Percentiles rank a stretch among this genome's conserved stretches.
Conservation (phyloP, 305 asterid species). For the Ajuga reptans region DNA sequence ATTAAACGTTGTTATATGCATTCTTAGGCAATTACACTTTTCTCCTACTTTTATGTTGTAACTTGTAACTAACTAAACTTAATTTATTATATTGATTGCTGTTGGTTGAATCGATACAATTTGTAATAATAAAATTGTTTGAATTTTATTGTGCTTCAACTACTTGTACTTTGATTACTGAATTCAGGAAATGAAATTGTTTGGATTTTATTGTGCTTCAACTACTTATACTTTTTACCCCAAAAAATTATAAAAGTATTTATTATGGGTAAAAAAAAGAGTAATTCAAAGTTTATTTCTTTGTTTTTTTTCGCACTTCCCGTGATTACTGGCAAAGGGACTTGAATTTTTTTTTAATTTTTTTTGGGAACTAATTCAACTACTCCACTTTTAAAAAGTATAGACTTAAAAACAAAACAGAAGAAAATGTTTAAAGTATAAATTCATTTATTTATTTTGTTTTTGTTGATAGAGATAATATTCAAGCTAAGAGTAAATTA, state of each 20-base stretch:
- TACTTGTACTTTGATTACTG: neutral
- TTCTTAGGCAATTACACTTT: too few species aligned
- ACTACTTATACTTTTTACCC: neutral
- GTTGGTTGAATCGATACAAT: too few species aligned
- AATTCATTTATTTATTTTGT: neutral
- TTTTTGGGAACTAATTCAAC: slow-evolving; percentile 25
- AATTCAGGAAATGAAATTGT: neutral
- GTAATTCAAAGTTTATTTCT: neutral
- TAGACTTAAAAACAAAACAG: too few species aligned
- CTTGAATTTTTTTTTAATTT: too few species aligned
- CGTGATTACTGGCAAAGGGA: slow-evolving; percentile 19
- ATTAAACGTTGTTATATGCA: too few species aligned
- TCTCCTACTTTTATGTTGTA: too few species aligned
- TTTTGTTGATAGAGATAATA: neutral
- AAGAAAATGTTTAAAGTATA: too few species aligned
- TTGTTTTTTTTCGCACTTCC: neutral
- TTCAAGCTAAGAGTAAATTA: neutral
- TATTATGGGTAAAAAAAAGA: neutral
- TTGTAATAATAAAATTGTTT: neutral
- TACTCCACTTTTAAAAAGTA: slow-evolving; percentile 10
- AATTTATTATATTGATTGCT: too few species aligned
- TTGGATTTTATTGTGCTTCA: neutral
- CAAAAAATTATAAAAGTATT: neutral
- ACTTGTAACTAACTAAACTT: too few species aligned
- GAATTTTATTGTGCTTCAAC: neutral